phyloP scores from a whole-genome alignment of 192 early-diverging fungal genomes.

The Coemansia sp. region DNA sequence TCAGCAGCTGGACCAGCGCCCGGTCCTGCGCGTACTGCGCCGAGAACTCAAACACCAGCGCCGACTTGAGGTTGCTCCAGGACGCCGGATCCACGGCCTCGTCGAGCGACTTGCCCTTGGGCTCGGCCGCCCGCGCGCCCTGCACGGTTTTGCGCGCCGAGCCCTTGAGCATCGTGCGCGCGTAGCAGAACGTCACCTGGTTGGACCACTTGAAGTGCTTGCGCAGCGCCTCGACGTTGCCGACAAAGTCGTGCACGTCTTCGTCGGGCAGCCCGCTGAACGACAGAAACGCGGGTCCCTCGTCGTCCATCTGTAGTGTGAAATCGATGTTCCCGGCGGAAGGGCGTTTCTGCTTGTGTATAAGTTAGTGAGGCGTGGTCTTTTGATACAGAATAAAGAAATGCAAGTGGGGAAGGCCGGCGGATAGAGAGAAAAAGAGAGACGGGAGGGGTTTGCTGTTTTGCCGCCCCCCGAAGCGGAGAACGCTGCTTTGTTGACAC shows the following conservation, averaged over 20 bases:
- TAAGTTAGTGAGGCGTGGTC: background rate
- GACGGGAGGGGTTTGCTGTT: too few relatives aligned
- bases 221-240: constrained; percentile 42
- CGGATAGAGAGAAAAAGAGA: background rate
- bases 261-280: constrained; percentile 48
- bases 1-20: constrained; percentile 31
- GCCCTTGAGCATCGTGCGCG: constrained; percentile 50
- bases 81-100: constrained; percentile 44
- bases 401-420: too few relatives aligned
- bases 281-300: constrained; percentile 49
- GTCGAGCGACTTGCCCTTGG: constrained; percentile 24
- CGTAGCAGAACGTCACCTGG: constrained; percentile 47
- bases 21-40: constrained; percentile 25
- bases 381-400: background rate
- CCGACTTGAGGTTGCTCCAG: constrained; percentile 33
- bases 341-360: background rate
- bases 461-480: too few relatives aligned
- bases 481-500: too few relatives aligned
- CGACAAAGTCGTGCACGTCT: constrained; percentile 39
- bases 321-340: background rate
- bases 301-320: constrained; percentile 42
- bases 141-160: constrained; percentile 35
- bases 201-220: constrained; percentile 52
- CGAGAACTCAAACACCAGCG: constrained; percentile 43
- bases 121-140: background rate